phyloP scores from a whole-genome alignment of 306 rosid genomes.

The Casuarina glauca region DNA sequence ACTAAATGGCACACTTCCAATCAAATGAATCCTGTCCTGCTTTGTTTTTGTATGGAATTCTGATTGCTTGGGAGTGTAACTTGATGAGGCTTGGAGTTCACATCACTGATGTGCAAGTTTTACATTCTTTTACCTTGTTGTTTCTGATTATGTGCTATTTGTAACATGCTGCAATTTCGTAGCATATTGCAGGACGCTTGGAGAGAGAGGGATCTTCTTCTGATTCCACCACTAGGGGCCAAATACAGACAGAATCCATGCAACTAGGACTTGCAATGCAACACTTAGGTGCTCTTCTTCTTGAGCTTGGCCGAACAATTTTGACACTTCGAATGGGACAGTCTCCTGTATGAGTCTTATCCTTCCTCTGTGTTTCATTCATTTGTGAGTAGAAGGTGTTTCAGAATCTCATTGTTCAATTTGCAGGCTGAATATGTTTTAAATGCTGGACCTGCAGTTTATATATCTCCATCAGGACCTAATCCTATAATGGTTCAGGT shows the following conservation, averaged over 20 bases:
- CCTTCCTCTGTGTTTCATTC: slow-evolving; percentile 24
- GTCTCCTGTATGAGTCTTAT: slow-evolving; percentile 66
- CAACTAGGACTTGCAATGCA: slow-evolving; percentile 82
- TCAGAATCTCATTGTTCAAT: slow-evolving; percentile 13
- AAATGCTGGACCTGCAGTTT: slow-evolving; percentile 96
- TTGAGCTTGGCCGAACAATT: slow-evolving; percentile 97
- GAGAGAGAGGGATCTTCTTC: slow-evolving; percentile 70
- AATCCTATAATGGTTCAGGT: slow-evolving; percentile 99
- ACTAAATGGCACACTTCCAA: background rate
- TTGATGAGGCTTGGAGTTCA: background rate
- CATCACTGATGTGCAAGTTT: slow-evolving; percentile 15
- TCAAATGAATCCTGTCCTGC: background rate
- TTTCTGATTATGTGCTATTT: slow-evolving; percentile 38
- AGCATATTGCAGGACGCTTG: slow-evolving; percentile 92
- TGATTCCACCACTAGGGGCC: slow-evolving; percentile 58
- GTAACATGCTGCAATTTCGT: slow-evolving; percentile 52
- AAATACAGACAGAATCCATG: slow-evolving; percentile 75
- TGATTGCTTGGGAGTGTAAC: background rate
- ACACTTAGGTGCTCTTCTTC: slow-evolving; percentile 86
- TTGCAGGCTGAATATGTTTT: slow-evolving; percentile 79
- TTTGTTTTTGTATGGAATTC: background rate
- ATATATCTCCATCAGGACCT: slow-evolving; percentile 92
- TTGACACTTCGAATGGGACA: slow-evolving; percentile 89
- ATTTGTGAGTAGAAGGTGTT: slow-evolving; percentile 22
- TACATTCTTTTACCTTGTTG: slow-evolving; percentile 13